Base-by-base conservation (phyloP, 2,329 filamentous ascomycete species). In the Onygenales sp. region DNA sequence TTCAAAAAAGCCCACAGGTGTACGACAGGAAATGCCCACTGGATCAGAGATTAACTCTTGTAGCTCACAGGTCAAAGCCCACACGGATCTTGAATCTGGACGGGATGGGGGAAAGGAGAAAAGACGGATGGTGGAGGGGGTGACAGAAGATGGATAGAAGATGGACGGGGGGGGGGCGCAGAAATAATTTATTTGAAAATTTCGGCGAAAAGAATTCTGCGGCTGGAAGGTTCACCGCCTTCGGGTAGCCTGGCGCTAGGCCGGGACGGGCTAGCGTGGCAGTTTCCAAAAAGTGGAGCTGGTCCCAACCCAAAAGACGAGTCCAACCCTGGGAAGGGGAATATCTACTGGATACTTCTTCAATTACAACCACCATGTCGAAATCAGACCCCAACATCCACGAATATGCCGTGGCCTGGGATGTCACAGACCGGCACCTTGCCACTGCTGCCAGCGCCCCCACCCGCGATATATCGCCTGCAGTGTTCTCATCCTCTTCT, bases 1-100 rank as follows among this genome's bases (percentile, higher is more conserved):
- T 67, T 69, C 68, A 66, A 60, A 62, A 55, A 63, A 69, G 62
- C 66, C 67, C 68, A 65, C 68, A 65, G 60, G 56, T 32, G 21
- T 27, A 27, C 21, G 21, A 27, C 21, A 27, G 21, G 21, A 27
- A 27, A 27, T 27, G 21, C 21, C 21, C 21, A 27, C 21, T 27
- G 21, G 21, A 27, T 27, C 21, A 27, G 59, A 49, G 61, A 63
- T 64, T 64, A 60, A 60, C 63, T 59, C 60, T 65, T 56, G 62
- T 64, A 59, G 65, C 61, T 65, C 63, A 63, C 54, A 56, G 48
- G 54, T 44, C 39, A 53, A 50, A 56, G 59, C 48, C 52, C 45
- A 53, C 52, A 58, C 55, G 51, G 53, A 58, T 45, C 59, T 56
- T 58, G 56, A 56, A 54, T 52, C 52, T 44, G 44, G 42, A 48